Evolutionary conservation across 1,284 basidiomycete species (phyloP), one percentile per base, ranked within the genome.

Genomic region (Ceratobasidium sp.): DNA sequence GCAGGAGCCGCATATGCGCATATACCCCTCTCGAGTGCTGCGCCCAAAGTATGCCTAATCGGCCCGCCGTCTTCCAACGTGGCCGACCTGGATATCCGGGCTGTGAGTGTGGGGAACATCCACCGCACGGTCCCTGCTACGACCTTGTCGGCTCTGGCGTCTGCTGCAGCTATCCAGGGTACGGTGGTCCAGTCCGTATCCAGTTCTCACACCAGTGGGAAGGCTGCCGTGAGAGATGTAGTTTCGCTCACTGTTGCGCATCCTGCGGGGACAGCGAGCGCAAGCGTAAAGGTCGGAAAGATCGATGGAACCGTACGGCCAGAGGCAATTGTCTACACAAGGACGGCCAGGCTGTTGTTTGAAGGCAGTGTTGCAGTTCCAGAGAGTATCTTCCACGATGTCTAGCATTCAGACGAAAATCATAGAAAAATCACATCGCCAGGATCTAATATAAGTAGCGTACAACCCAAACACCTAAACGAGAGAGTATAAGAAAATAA

Each of bases 91-190:
- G 65, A 62, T 10, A 76, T 80, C 27, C 78, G 79, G 3, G 79
- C 80, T 4, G 78, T 81, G 10, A 79, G 77, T 30, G 79, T 81
- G 44, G 78, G 78, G 46, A 80, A 81, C 64, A 70, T 79, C 27
- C 80, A 81, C 50, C 60, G 78, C 4, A 78, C 80, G 8, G 79
- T 81, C 27, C 79, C 79, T 10, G 77, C 73, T 38, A 81, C 80
- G n/a, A 78, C 77, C 23, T 67, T 79, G 16, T 80, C 79, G 20
- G 79, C 80, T 20, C 46, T 79, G 3, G 79, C 80, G 18, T 69
- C 74, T 12, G 80, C 79, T 33, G 77, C 74, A 10, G 71, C 75
- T 48, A 73, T 79, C n/a, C 79, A 65, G 33, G 78, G 78, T 14
- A 77, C 80, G 1, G 38, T 81, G 23, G 75, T 80, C 16, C 70